These are phyloP conservation scores for Inonotus hispidus DNA, from an alignment of 1,284 basidiomycete species.

Conservation along the genomic window DNA sequence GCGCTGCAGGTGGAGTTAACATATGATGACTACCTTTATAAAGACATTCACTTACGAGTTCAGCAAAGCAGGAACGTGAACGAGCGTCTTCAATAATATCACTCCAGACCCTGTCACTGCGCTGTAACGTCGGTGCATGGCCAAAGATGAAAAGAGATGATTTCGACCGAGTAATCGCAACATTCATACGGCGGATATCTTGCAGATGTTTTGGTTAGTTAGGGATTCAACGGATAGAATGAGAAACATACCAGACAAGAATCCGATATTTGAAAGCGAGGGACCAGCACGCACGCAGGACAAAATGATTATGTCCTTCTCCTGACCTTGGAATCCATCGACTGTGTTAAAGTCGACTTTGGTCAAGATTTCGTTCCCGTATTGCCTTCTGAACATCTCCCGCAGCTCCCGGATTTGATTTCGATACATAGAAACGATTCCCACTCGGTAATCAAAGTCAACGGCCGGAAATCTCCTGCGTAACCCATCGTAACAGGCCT, in stretches of 20 bases:
- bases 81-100: conserved; percentile 76
- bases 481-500: conserved; percentile 76
- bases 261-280: conserved; percentile 79
- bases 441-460: conserved; percentile 76
- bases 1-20: neutral
- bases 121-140: conserved; percentile 80
- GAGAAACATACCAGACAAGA: conserved; percentile 63
- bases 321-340: conserved; percentile 97
- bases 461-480: conserved; percentile 57
- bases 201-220: conserved; percentile 12
- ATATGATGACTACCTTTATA: neutral
- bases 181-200: conserved; percentile 93
- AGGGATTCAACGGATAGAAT: conserved; percentile 8
- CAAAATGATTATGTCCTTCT: conserved; percentile 94
- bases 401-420: conserved; percentile 84
- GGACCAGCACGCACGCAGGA: conserved; percentile 90
- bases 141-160: conserved; percentile 94
- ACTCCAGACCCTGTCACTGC: conserved; percentile 79
- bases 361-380: conserved; percentile 67
- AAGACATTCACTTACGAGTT: conserved; percentile 36
- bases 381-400: conserved; percentile 64
- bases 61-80: conserved; percentile 43
- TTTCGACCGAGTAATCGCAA: conserved; percentile 92
- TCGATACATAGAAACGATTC: conserved; percentile 93
- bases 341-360: conserved; percentile 96